Percentiles rank a stretch among this genome's conserved stretches.
Evolutionary conservation across 148 eudicot genomes (phyloP).

Genomic region (Chenopodium formosanum): DNA sequence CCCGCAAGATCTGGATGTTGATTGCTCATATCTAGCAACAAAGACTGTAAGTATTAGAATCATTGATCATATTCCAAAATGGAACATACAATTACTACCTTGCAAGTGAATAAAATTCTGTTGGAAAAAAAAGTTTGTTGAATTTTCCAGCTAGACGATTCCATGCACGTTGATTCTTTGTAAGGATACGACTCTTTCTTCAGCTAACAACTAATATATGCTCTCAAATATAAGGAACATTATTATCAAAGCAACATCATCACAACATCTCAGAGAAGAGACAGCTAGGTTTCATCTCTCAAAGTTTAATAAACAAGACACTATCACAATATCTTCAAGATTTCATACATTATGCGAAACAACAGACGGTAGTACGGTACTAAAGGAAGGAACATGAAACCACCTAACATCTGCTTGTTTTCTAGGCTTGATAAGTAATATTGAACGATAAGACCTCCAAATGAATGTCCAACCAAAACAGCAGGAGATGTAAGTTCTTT

Average conservation of each 20-base stretch:
- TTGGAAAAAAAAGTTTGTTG: not conserved
- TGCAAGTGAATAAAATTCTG: not conserved
- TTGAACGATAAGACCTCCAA: slow-evolving; percentile 93
- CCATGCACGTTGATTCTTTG: not conserved
- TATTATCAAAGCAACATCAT: not conserved
- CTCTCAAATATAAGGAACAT: not conserved
- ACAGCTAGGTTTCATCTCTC: not conserved
- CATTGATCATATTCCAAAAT: not conserved
- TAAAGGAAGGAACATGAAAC: slow-evolving; percentile 1
- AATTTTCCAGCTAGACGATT: not conserved
- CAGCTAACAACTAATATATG: not conserved
- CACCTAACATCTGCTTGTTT: slow-evolving; percentile 43
- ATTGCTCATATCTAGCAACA: slow-evolving; percentile 30
- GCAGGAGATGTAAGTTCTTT: slow-evolving; percentile 53
- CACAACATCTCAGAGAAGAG: not conserved
- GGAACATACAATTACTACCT: no score
- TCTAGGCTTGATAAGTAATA: slow-evolving; percentile 58
- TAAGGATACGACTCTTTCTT: not conserved
- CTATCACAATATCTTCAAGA: not conserved
- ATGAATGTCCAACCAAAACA: slow-evolving; percentile 85
- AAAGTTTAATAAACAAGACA: not conserved
- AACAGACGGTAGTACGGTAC: not conserved
- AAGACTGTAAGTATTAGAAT: not conserved
- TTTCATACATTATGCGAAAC: not conserved
- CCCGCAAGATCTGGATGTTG: slow-evolving; percentile 62